Conservation (phyloP, 352 stramenopile genomes). For the Pythium rishiriense region DNA sequence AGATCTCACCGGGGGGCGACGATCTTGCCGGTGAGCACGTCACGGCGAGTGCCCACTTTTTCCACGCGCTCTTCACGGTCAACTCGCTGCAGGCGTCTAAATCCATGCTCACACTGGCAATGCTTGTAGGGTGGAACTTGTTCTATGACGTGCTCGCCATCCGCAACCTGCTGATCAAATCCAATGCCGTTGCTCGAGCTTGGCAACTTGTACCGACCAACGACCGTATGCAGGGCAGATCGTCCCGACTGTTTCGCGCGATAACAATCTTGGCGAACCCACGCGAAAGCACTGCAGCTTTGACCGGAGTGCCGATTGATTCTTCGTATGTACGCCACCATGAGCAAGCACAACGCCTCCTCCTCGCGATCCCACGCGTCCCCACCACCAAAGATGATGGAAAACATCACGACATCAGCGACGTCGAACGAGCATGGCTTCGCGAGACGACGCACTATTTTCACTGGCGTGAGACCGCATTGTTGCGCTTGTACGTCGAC, state of each 20-base stretch:
- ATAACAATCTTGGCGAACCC: neutral
- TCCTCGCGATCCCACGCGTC: neutral
- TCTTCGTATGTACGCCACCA: constrained; percentile 7
- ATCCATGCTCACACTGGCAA: constrained; percentile 26
- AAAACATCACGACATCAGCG: neutral
- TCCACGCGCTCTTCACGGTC: constrained; percentile 39
- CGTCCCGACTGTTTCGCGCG: neutral
- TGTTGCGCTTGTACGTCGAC: constrained; percentile 17
- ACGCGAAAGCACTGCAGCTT: too few relatives aligned
- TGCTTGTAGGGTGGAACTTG: constrained; percentile 30
- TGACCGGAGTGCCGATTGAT: neutral
- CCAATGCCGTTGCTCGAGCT: neutral
- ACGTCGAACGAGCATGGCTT: constrained; percentile 8
- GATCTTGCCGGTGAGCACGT: constrained; percentile 27
- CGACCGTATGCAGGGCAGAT: neutral
- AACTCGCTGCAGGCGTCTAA: constrained; percentile 45
- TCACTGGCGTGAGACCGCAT: constrained; percentile 10
- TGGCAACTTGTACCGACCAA: neutral
- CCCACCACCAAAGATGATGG: neutral
- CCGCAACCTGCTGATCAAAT: neutral
- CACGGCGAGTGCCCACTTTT: constrained; percentile 25
- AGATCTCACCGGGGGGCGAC: constrained; percentile 21
- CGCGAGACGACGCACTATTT: constrained; percentile 9
- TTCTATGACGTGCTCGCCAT: constrained; percentile 17
- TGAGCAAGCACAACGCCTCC: neutral